phyloP scores from a whole-genome alignment of 176 grass and related monocot genomes.

The Guadua angustifolia region DNA sequence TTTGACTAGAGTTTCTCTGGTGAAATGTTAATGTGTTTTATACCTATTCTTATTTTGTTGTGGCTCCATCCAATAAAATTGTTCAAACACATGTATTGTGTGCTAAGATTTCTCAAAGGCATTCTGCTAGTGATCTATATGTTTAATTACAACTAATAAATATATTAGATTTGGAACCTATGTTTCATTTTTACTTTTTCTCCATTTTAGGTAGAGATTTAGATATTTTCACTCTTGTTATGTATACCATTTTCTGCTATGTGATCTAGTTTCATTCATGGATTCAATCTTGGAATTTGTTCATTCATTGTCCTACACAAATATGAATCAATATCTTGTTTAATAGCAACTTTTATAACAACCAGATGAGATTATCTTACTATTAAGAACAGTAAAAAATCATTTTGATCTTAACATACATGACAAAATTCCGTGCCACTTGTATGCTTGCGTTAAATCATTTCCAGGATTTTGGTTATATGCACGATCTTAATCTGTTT shows the following conservation, averaged over 20 bases:
- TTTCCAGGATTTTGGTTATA: conserved; percentile 5
- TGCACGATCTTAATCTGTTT: conserved; percentile 34
- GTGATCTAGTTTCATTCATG: conserved; percentile 18
- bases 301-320: not conserved
- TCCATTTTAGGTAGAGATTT: not conserved
- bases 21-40: conserved; percentile 23
- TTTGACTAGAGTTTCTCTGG: not conserved
- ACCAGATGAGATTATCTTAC: not conserved
- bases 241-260: not conserved
- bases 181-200: conserved; percentile 5
- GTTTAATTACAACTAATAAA: not conserved
- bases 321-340: conserved; percentile 13
- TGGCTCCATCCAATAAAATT: not conserved
- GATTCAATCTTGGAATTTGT: not conserved
- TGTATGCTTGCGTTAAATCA: not conserved
- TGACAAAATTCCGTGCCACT: not conserved
- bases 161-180: not conserved
- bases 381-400: conserved; percentile 15
- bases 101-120: not conserved
- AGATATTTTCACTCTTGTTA: not conserved
- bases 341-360: not conserved
- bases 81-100: not conserved
- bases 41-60: conserved; percentile 1
- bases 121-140: not conserved
- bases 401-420: not conserved